Conservation (phyloP, 768 basidiomycete genomes). For the Tulasnella sp. region DNA sequence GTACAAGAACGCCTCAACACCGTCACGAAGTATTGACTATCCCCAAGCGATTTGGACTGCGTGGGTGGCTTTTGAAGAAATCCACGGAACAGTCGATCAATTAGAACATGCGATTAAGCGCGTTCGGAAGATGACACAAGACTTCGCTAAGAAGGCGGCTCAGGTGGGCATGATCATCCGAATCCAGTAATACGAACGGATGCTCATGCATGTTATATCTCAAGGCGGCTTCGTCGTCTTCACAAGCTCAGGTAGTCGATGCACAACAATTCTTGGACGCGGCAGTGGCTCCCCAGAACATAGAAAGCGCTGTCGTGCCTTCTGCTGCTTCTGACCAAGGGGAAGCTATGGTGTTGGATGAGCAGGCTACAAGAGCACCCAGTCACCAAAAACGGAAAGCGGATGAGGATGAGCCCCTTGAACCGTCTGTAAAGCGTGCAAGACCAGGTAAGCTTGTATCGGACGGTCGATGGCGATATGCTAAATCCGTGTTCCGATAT, state of each 20-base stretch:
- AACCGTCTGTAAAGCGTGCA: background rate
- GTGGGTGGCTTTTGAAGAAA: constrained; percentile 82
- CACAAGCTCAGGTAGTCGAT: background rate
- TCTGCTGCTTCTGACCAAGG: background rate
- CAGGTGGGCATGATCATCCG: constrained; percentile 15
- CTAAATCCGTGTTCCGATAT: constrained; percentile 15
- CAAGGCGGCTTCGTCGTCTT: background rate
- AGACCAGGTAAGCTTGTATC: background rate
- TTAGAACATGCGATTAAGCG: constrained; percentile 55
- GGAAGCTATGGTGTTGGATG: constrained; percentile 27
- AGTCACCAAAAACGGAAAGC: constrained; percentile 35
- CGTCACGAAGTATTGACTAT: constrained; percentile 80
- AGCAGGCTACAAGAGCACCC: background rate
- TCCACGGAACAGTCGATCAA: constrained; percentile 68
- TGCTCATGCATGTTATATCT: background rate
- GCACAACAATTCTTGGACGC: background rate
- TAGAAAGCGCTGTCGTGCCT: background rate
- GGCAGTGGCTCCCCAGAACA: background rate
- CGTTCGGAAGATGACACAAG: constrained; percentile 60
- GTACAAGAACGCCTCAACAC: constrained; percentile 54
- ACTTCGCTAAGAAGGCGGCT: constrained; percentile 35
- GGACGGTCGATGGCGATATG: background rate
- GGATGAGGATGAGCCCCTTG: constrained; percentile 29
- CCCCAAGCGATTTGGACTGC: constrained; percentile 92
- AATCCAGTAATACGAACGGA: background rate